Percentiles rank a stretch among this genome's conserved stretches.
phyloP scores from a whole-genome alignment of 1,284 basidiomycete species.

The Clitocybe nebularis region DNA sequence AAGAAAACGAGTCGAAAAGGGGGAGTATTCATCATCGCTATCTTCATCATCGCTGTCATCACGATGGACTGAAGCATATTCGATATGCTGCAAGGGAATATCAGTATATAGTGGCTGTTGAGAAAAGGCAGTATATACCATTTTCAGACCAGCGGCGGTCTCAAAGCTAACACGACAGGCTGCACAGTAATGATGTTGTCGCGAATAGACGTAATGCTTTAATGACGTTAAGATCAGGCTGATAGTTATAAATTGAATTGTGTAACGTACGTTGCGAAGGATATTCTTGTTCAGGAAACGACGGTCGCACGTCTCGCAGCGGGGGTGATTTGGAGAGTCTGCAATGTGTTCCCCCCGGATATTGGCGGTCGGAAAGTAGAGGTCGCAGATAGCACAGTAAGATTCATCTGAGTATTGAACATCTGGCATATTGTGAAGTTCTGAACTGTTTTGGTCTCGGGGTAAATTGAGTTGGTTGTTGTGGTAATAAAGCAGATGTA shows the following conservation, averaged over 20 bases:
- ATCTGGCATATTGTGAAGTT: not conserved
- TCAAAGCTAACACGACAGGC: slow-evolving; percentile 1
- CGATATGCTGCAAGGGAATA: slow-evolving; percentile 8
- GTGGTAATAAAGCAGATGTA: not conserved
- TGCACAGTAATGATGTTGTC: slow-evolving; percentile 5
- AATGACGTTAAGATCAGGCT: not conserved
- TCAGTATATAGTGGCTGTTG: not conserved
- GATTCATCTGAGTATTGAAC: slow-evolving; percentile 3
- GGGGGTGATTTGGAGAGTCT: slow-evolving; percentile 7
- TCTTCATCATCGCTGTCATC: slow-evolving; percentile 14
- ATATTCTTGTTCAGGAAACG: slow-evolving; percentile 12
- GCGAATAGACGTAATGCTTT: slow-evolving; percentile 7
- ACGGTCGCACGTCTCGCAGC: slow-evolving; percentile 10
- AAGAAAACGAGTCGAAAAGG: not conserved
- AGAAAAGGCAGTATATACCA: not conserved
- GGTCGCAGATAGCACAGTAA: slow-evolving; percentile 12
- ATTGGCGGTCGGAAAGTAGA: slow-evolving; percentile 3
- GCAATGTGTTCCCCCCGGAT: slow-evolving; percentile 8
- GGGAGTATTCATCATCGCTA: slow-evolving; percentile 9
- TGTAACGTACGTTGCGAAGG: slow-evolving; percentile 8
- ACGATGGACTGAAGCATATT: slow-evolving; percentile 6
- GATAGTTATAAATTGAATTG: not conserved
- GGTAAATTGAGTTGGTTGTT: not conserved
- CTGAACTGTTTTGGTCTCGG: not conserved
- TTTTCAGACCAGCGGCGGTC: not conserved